phyloP scores from a whole-genome alignment of 441 rosid genomes.

The Flueggea neowawraea region DNA sequence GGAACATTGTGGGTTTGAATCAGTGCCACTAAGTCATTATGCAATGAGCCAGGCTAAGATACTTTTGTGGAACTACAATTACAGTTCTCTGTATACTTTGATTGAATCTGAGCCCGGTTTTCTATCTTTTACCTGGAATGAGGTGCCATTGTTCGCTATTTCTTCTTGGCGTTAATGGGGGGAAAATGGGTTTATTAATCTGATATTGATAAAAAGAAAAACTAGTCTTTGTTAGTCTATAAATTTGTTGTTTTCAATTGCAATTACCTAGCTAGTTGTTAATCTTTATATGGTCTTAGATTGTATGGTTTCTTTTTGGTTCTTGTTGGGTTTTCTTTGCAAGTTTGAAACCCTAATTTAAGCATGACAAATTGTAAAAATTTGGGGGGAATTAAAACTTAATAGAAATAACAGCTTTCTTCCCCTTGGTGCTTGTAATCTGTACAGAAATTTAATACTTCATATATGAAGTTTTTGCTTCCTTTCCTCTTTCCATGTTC shows the following conservation, averaged over 20 bases:
- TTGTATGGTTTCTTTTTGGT: conserved; percentile 7
- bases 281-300: conserved; percentile 11
- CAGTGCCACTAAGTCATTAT: conserved; percentile 67
- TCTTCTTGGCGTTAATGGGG: conserved; percentile 77
- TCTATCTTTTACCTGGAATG: conserved; percentile 71
- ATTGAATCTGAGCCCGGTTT: conserved; percentile 60
- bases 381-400: conserved; percentile 16
- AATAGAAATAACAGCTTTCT: neutral
- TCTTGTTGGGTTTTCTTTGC: conserved; percentile 16
- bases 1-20: conserved; percentile 63
- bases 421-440: conserved; percentile 7
- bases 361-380: conserved; percentile 27
- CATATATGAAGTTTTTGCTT: neutral
- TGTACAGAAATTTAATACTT: conserved; percentile 19
- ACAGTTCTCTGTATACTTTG: conserved; percentile 57
- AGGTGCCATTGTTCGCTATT: conserved; percentile 73
- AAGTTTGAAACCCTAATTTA: conserved; percentile 9
- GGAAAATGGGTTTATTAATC: too few relatives aligned
- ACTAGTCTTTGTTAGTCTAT: too few relatives aligned
- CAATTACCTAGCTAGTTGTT: too few relatives aligned
- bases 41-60: conserved; percentile 77
- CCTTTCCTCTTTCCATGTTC: too few relatives aligned
- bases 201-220: too few relatives aligned
- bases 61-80: conserved; percentile 69
- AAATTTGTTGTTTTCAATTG: too few relatives aligned